Evolutionary conservation across 2,329 filamentous ascomycete genomes (phyloP).

Genomic region (Calonectria ilicicola): DNA sequence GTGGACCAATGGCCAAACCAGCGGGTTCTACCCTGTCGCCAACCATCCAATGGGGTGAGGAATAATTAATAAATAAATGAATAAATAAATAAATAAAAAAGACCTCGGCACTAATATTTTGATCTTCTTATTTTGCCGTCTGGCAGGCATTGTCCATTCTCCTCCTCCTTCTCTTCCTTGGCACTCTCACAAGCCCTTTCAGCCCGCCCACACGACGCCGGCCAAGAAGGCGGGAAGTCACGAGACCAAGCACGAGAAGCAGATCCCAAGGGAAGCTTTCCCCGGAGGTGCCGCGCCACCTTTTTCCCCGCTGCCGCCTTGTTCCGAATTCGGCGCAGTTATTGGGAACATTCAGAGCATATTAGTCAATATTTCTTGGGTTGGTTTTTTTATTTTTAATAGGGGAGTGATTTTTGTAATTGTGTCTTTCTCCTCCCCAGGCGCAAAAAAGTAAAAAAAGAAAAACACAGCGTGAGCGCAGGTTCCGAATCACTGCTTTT

Average conservation of each 20-base stretch:
- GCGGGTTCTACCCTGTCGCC: conserved; percentile 7
- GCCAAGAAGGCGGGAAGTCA: conserved; percentile 5
- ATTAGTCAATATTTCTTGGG: neutral
- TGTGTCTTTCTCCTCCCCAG: neutral
- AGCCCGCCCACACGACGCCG: neutral
- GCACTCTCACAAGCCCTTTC: too few relatives aligned
- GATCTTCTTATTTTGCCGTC: neutral
- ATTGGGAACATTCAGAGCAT: neutral
- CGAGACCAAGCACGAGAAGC: conserved; percentile 16
- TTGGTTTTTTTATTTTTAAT: too few relatives aligned
- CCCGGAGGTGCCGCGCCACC: neutral
- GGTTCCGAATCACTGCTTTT: neutral
- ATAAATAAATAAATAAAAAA: too few relatives aligned
- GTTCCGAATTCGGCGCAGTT: neutral
- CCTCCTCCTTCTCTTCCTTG: neutral
- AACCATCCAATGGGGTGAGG: neutral
- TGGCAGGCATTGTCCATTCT: neutral
- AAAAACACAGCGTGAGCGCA: neutral
- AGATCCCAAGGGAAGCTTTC: neutral
- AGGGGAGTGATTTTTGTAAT: neutral
- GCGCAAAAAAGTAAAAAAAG: neutral
- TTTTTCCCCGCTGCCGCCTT: neutral
- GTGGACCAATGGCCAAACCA: conserved; percentile 19
- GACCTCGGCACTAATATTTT: neutral
- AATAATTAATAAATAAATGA: neutral